Base-by-base conservation (phyloP, 345 rosid genomes). In the Bruguiera parviflora region DNA sequence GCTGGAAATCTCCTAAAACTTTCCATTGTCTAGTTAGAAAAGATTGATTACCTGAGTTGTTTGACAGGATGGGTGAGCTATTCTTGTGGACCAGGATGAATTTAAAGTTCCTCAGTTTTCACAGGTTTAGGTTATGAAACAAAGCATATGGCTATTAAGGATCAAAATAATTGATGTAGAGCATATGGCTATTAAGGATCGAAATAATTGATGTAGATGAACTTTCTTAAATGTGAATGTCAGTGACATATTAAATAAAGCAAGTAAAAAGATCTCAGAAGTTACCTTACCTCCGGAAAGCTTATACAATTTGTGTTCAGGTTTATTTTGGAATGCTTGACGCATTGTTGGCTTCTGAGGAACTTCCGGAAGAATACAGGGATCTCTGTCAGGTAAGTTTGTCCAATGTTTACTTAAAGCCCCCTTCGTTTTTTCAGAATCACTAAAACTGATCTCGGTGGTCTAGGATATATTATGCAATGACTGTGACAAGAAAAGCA, bases 401-500 rank as follows among this genome's bases (percentile, higher is more conserved):
- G 13, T 61, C 27, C 24, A 5, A 33, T n/a, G 9, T 63, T 37
- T 47, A 52, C 33, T 46, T 53, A 4, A 25, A 16, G 31, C 37
- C 39, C 18, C 9, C n/a, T 59, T 52, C 32, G 47, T 20, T 35
- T 37, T 13, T 53, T 11, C 8, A 18, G 8, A 28, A 55, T 31
- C 58, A 21, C 37, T 47, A 55, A 63, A 11, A 27, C 55, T 31
- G 39, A 37, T 51, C 47, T 43, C 6, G 39, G 25, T 53, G 59
- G 67, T 78, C 51, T 84, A 89, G 97, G 90, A 86, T 31, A 81
- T 91, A 63, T 75, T 89, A 22, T 89, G 97, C 78, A 91, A 89
- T 49, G 97, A 91, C 63, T 91, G 97, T 61, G 89, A 89, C 70
- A 75, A 74, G 71, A 91, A 87, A 76, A 87, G 96, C 51, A 81